Evolutionary conservation across 1,139 yeast species (phyloP).

Genomic region (Arxiozyma telluris): DNA sequence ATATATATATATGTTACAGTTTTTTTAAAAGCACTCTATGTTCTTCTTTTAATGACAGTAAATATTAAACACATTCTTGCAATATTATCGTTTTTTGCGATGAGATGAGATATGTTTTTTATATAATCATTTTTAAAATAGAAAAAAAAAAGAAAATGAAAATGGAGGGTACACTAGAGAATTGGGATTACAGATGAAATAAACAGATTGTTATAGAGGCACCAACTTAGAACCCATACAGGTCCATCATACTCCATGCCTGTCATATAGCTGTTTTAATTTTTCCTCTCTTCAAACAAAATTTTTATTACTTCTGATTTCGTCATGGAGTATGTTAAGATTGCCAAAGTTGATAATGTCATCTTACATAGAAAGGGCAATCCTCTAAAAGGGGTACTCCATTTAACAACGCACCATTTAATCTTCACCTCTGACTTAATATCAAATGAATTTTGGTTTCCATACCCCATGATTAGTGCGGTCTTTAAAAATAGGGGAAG

Average conservation of each 20-base stretch:
- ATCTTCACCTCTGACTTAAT: constrained; percentile 45
- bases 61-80: too few species aligned
- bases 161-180: neutral
- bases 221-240: neutral
- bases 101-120: too few species aligned
- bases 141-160: neutral
- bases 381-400: constrained; percentile 57
- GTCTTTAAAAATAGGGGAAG: constrained; percentile 47
- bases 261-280: too few species aligned
- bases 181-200: neutral
- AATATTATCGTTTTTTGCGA: too few species aligned
- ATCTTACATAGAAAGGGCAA: constrained; percentile 62
- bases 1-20: neutral
- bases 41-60: too few species aligned
- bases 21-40: too few species aligned
- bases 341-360: constrained; percentile 58
- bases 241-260: neutral
- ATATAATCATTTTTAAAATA: too few species aligned
- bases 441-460: constrained; percentile 75
- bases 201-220: neutral
- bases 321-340: constrained; percentile 49
- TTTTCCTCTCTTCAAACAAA: neutral
- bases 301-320: neutral
- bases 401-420: constrained; percentile 77
- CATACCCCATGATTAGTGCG: constrained; percentile 76